phyloP scores from a whole-genome alignment of 1,139 yeast genomes.

The Taiozyma onychis region DNA sequence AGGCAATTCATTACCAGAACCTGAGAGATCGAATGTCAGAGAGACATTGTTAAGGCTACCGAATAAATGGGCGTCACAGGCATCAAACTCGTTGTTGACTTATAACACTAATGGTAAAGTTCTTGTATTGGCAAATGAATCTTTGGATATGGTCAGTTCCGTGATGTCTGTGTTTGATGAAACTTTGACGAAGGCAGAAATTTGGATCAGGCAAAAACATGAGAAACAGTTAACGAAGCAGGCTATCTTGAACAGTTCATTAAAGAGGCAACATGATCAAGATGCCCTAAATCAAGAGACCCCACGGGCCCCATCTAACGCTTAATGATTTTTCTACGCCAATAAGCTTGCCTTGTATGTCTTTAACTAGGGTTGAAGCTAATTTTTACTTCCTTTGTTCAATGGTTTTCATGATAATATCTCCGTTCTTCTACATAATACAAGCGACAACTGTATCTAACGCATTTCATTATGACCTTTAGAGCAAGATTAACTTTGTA shows the following conservation, averaged over 20 bases:
- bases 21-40: constrained; percentile 80
- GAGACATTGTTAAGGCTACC: constrained; percentile 76
- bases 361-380: neutral
- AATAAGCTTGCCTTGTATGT: neutral
- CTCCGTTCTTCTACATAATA: neutral
- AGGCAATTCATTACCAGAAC: constrained; percentile 68
- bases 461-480: neutral
- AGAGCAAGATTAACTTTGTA: constrained; percentile 50
- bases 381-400: neutral
- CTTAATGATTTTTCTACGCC: neutral
- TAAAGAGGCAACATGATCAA: constrained; percentile 10
- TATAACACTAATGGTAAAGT: constrained; percentile 59
- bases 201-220: constrained; percentile 52
- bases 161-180: constrained; percentile 81
- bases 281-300: neutral
- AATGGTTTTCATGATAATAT: neutral
- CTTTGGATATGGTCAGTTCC: constrained; percentile 80
- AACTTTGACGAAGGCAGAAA: constrained; percentile 77
- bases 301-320: neutral
- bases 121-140: constrained; percentile 78
- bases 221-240: constrained; percentile 22
- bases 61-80: constrained; percentile 41
- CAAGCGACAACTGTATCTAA: neutral
- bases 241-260: constrained; percentile 19
- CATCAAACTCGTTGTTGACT: constrained; percentile 14